Base-by-base conservation (phyloP, 139 green algal species). In the Coccomyxa sp. region DNA sequence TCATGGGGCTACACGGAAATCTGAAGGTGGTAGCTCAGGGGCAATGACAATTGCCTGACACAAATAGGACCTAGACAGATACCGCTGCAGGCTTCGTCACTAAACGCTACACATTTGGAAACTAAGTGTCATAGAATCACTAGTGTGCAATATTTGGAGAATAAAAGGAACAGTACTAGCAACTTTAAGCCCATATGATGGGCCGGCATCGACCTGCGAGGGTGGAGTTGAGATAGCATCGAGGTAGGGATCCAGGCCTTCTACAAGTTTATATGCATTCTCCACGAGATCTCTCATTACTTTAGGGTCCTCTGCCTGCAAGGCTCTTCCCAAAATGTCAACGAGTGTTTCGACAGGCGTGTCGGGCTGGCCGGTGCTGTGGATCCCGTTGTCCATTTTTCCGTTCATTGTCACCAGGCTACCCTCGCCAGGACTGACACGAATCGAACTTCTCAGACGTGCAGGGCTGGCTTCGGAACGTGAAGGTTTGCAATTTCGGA, bases 321-420 rank as follows among this genome's bases (percentile, higher is more conserved):
- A 30, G 1, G 89, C 89, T 59, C 83, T 85, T 16, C 45, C 60
- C 59, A 91, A 67, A 21, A 91, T 67, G 18, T 86, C 86, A 21
- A 83, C 87, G 10, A 91, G n/a, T 0, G 84, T 80, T 80, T 91
- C 88, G 3, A 91, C 82, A 21, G 88, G 88, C 10, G 88, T 91
- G 59, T 91, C 88, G 27, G 88, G 86, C 76, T 87, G 79, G 38
- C 88, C 88, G 21, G 81, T 87, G 13, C 83, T 83, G 67, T 91
- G 84, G 14, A 91, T 85, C 32, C 79, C 81, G 9, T 66, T 67
- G 13, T 25, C 71, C 13, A 51, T 51, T 51, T 51, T 51, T 51
- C 38, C 38, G 38, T 51, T 51, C 38, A 51, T 51, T 51, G 38
- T 51, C 7, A 51, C 7, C 7, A 7, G 7, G 3, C 7, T 7